Evolutionary conservation across 352 stramenopile species (phyloP).

Genomic region (Thalassiosira delicatula): DNA sequence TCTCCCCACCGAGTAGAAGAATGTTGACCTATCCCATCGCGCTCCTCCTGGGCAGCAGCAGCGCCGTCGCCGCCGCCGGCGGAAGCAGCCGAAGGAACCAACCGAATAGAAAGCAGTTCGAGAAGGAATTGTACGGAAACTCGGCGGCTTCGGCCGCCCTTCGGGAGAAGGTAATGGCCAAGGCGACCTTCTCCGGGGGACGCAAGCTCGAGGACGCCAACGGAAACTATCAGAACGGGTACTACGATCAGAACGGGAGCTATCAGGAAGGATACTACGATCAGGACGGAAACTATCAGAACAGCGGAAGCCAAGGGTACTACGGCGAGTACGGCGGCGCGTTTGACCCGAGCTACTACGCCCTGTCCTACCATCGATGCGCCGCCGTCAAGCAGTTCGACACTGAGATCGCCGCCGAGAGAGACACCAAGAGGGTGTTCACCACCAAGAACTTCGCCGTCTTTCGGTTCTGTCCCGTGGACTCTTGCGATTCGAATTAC

Average conservation of each 20-base stretch:
- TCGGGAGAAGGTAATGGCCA: slow-evolving; percentile 13
- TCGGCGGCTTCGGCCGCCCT: not conserved
- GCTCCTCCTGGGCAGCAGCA: no score
- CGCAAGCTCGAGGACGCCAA: slow-evolving; percentile 7
- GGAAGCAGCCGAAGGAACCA: not conserved
- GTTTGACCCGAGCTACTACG: slow-evolving; percentile 61
- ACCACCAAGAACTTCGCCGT: slow-evolving; percentile 70
- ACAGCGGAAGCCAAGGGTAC: not conserved
- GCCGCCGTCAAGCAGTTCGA: slow-evolving; percentile 70
- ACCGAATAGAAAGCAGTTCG: slow-evolving; percentile 14
- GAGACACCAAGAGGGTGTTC: slow-evolving; percentile 50
- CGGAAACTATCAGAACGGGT: not conserved
- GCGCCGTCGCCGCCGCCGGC: no score
- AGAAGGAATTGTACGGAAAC: not conserved
- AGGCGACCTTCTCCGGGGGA: not conserved
- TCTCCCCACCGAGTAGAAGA: no score
- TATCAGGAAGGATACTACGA: not conserved
- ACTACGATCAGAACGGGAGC: not conserved
- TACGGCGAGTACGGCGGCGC: slow-evolving; percentile 21
- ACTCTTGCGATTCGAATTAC: no score
- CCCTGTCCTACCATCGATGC: slow-evolving; percentile 75
- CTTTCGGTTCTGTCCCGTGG: slow-evolving; percentile 65
- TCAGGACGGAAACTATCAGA: not conserved
- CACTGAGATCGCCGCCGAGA: slow-evolving; percentile 69
- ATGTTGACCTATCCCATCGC: no score